phyloP scores from a whole-genome alignment of 441 rosid genomes.

The Hura crepitans region DNA sequence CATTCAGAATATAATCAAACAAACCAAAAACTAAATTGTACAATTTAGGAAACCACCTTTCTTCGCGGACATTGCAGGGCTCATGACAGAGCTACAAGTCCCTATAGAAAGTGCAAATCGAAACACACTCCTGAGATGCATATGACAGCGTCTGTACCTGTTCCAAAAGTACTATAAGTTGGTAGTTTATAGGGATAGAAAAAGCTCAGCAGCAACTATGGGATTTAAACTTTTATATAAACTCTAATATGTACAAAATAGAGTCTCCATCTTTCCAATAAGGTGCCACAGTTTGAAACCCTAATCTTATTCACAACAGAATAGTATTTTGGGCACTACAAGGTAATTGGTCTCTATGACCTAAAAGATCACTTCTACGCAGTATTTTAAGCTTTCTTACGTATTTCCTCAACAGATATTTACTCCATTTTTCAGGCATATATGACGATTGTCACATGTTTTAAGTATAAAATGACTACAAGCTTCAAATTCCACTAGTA shows the following conservation, averaged over 20 bases:
- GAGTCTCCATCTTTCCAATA: not conserved
- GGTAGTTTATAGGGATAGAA: not conserved
- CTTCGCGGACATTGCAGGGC: constrained; percentile 33
- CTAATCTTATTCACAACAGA: not conserved
- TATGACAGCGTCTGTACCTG: constrained; percentile 44
- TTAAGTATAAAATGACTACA: not conserved
- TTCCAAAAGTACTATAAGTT: constrained; percentile 19
- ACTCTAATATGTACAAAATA: not conserved
- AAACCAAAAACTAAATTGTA: not conserved
- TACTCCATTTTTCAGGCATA: not conserved
- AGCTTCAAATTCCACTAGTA: not conserved
- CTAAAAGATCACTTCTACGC: not conserved
- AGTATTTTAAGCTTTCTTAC: not conserved
- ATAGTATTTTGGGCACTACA: not conserved
- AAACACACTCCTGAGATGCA: constrained; percentile 30
- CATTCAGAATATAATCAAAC: constrained; percentile 9
- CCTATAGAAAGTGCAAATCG: constrained; percentile 39
- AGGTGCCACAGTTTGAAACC: not conserved
- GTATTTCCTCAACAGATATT: not conserved
- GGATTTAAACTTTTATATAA: not conserved
- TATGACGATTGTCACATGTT: not conserved
- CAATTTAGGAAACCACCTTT: constrained; percentile 36
- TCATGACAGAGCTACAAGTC: constrained; percentile 29
- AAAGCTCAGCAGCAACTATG: not conserved
- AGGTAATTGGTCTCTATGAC: not conserved